Conservation (phyloP, 2,329 filamentous ascomycete species). For the Harringtonia lauricola region DNA sequence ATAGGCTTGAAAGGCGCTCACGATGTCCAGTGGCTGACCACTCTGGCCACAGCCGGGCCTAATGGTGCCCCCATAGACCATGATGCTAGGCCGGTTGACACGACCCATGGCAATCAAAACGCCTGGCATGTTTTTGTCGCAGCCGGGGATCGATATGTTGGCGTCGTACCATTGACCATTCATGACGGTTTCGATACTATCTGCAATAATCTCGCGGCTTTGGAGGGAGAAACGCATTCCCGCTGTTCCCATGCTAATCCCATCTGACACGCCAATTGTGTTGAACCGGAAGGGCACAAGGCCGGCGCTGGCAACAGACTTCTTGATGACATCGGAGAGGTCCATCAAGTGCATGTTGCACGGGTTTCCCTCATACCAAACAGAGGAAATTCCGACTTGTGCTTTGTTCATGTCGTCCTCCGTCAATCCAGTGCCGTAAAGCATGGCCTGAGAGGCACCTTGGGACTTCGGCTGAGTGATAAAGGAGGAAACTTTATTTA, state of each 20-base stretch:
- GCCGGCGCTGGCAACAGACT: constrained; percentile 55
- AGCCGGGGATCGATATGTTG: constrained; percentile 92
- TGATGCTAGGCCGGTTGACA: constrained; percentile 86
- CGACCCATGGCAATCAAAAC: constrained; percentile 89
- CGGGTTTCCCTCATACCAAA: constrained; percentile 96
- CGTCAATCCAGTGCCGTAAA: constrained; percentile 84
- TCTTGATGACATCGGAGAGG: constrained; percentile 63
- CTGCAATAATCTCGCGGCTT: constrained; percentile 91
- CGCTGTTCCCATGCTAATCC: constrained; percentile 94
- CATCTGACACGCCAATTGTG: constrained; percentile 95
- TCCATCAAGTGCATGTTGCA: constrained; percentile 99
- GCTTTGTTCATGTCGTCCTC: constrained; percentile 90
- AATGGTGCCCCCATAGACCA: constrained; percentile 97
- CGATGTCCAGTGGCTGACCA: constrained; percentile 77
- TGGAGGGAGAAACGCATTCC: constrained; percentile 84
- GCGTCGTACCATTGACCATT: constrained; percentile 97
- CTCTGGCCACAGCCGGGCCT: constrained; percentile 74
- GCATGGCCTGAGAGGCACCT: constrained; percentile 96
- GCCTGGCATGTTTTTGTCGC: constrained; percentile 99
- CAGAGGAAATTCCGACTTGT: constrained; percentile 93
- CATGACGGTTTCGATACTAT: constrained; percentile 99
- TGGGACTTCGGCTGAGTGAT: constrained; percentile 98
- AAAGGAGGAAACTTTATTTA: constrained; percentile 74
- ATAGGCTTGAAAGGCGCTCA: constrained; percentile 96
- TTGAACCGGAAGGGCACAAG: constrained; percentile 96